Percentiles rank a stretch among this genome's conserved stretches.
Conservation (phyloP, 1,139 yeast genomes). For the Entelexis paramagnoliae region DNA sequence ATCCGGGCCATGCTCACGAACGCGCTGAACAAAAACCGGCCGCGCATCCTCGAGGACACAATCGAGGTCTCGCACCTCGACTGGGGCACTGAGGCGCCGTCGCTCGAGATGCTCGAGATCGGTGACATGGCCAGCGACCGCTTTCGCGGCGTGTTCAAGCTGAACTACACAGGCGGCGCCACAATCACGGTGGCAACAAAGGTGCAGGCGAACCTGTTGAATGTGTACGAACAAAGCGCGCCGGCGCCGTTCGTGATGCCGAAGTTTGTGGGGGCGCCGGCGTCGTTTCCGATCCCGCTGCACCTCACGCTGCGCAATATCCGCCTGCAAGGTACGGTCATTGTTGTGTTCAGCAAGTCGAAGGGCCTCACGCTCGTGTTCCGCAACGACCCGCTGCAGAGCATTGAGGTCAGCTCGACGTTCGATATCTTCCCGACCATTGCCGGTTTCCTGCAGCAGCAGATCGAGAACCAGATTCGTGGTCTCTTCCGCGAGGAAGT, state of each 20-base stretch:
- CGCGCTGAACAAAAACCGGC: constrained; percentile 66
- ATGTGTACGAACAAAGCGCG: constrained; percentile 46
- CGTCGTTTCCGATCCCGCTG: constrained; percentile 66
- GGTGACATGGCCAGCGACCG: constrained; percentile 75
- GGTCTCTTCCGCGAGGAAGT: constrained; percentile 73
- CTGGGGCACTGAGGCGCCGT: constrained; percentile 71
- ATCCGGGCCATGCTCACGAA: constrained; percentile 62
- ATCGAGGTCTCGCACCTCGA: constrained; percentile 64
- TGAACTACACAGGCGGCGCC: constrained; percentile 72
- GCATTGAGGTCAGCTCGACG: constrained; percentile 70
- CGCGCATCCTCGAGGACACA: constrained; percentile 63
- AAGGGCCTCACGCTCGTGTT: constrained; percentile 81
- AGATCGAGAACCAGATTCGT: constrained; percentile 71
- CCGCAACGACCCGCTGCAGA: constrained; percentile 78
- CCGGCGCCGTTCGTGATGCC: constrained; percentile 48
- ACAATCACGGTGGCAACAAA: constrained; percentile 69
- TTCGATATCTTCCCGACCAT: constrained; percentile 78
- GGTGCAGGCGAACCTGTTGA: constrained; percentile 75
- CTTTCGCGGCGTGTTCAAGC: constrained; percentile 76
- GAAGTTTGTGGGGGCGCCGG: constrained; percentile 52
- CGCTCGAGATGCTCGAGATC: constrained; percentile 70
- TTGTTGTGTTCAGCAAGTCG: constrained; percentile 68
- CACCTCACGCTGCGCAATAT: constrained; percentile 67
- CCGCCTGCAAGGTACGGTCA: constrained; percentile 67
- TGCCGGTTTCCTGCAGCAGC: constrained; percentile 68